These are phyloP conservation scores for Phyllosticta ampelicida DNA, from an alignment of 2,329 filamentous ascomycete genomes.

Conservation along the genomic window DNA sequence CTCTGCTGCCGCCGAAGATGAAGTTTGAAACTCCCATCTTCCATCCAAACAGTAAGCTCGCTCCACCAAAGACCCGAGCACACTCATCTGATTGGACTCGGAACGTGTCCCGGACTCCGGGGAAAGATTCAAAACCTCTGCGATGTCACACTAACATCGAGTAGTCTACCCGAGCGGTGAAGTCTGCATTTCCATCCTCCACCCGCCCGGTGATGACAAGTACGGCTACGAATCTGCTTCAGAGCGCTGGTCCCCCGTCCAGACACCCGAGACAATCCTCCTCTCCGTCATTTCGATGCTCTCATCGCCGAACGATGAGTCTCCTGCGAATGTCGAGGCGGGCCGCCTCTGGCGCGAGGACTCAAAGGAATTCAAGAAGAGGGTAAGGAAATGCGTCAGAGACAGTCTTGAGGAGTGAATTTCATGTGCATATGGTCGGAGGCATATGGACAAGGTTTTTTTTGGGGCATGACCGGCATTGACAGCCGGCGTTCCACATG, in stretches of 20 bases:
- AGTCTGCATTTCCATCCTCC: slow-evolving; percentile 97
- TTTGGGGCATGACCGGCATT: neutral
- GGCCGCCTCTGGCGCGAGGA: slow-evolving; percentile 92
- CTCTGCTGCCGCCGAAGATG: slow-evolving; percentile 92
- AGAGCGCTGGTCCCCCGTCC: slow-evolving; percentile 92
- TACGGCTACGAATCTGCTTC: slow-evolving; percentile 97
- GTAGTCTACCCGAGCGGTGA: slow-evolving; percentile 82
- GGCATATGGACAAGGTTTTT: neutral
- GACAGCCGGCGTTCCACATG: neutral
- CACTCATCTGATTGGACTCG: neutral
- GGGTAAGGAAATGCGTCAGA: slow-evolving; percentile 73
- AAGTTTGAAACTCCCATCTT: slow-evolving; percentile 88
- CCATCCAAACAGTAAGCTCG: slow-evolving; percentile 76
- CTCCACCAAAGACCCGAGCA: neutral
- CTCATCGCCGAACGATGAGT: slow-evolving; percentile 93
- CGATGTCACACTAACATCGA: neutral
- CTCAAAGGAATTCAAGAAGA: slow-evolving; percentile 71
- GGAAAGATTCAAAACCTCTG: neutral
- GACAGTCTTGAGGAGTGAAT: slow-evolving; percentile 25
- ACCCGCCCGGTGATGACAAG: slow-evolving; percentile 90
- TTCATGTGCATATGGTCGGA: neutral
- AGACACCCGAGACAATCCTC: slow-evolving; percentile 95
- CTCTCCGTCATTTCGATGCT: slow-evolving; percentile 98
- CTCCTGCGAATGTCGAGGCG: slow-evolving; percentile 89
- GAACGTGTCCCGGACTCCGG: neutral